These are phyloP conservation scores for Ogataea zsoltii DNA, from an alignment of 805 yeast genomes.

Conservation along the genomic window DNA sequence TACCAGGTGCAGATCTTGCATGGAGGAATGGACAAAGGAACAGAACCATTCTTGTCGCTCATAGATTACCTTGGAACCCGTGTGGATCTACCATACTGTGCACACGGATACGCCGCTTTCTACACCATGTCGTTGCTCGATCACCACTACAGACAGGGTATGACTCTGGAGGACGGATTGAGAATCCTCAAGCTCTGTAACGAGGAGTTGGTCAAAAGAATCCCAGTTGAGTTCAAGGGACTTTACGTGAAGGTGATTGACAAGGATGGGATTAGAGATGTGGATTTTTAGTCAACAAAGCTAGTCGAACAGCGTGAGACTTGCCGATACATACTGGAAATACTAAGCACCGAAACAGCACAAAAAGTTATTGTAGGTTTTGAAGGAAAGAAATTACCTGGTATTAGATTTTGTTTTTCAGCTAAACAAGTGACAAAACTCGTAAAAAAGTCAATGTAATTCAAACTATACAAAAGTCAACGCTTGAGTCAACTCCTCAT, in stretches of 20 bases:
- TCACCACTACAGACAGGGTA: slow-evolving; percentile 79
- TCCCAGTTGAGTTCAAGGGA: slow-evolving; percentile 96
- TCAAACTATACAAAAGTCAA: slow-evolving; percentile 3
- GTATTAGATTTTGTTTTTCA: too few species aligned
- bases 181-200: slow-evolving; percentile 71
- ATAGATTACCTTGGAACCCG: slow-evolving; percentile 93
- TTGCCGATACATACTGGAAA: neutral
- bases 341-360: neutral
- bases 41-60: slow-evolving; percentile 71
- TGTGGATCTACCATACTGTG: slow-evolving; percentile 91
- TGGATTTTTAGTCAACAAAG: slow-evolving; percentile 18
- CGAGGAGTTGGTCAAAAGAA: slow-evolving; percentile 75
- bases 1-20: slow-evolving; percentile 90
- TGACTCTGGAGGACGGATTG: slow-evolving; percentile 77
- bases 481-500: slow-evolving; percentile 18
- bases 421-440: neutral
- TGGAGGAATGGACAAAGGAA: slow-evolving; percentile 69
- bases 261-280: slow-evolving; percentile 35
- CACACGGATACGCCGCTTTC: slow-evolving; percentile 98
- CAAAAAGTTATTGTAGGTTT: too few species aligned
- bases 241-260: slow-evolving; percentile 36
- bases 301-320: too few species aligned
- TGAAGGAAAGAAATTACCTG: too few species aligned
- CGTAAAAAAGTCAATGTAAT: neutral
- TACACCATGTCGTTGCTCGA: slow-evolving; percentile 88